Conservation (phyloP, 2,329 filamentous ascomycete species). For the Botrytis porri region DNA sequence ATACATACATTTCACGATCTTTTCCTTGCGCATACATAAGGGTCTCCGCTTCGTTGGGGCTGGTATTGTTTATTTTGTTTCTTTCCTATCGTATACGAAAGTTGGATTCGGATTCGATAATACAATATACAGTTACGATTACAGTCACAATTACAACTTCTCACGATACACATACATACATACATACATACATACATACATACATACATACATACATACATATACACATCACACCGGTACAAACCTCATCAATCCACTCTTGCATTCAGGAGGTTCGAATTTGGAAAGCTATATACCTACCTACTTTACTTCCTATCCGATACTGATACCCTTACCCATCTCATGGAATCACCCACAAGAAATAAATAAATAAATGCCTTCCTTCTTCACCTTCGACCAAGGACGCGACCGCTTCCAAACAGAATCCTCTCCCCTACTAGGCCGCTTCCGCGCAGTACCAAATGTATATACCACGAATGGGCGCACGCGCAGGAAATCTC, state of each 20-base stretch:
- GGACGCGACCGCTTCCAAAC: conserved; percentile 55
- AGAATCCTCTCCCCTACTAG: conserved; percentile 59
- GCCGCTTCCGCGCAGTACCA: conserved; percentile 63
- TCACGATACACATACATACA: neutral
- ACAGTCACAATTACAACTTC: neutral
- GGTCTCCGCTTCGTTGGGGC: neutral
- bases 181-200: neutral
- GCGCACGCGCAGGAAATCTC: conserved; percentile 41
- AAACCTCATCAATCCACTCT: neutral
- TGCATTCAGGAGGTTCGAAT: neutral
- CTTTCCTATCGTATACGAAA: neutral
- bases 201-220: too few relatives aligned
- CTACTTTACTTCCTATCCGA: neutral
- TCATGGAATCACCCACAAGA: neutral
- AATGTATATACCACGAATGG: conserved; percentile 36
- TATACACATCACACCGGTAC: neutral
- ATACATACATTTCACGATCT: neutral
- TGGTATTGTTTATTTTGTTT: neutral
- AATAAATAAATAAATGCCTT: conserved; percentile 48
- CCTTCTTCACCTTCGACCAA: conserved; percentile 66
- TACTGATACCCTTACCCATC: neutral
- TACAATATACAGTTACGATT: neutral
- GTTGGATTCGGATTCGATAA: neutral
- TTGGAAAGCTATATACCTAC: neutral
- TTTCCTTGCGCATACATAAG: neutral